Evolutionary conservation across 2,329 filamentous ascomycete species (phyloP).

Genomic region (Colletotrichum coccodes): DNA sequence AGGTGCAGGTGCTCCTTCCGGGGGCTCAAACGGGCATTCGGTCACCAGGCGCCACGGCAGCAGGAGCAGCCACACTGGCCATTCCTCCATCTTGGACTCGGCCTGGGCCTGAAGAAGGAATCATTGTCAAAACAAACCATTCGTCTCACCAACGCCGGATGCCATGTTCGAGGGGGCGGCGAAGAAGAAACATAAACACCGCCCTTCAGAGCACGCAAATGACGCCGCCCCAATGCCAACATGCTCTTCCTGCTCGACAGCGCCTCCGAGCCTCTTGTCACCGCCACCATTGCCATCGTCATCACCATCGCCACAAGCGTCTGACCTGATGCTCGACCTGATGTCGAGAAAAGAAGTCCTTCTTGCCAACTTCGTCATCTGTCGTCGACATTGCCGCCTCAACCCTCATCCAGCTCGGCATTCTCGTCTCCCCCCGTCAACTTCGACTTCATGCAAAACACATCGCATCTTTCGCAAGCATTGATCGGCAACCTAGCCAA

Average conservation of each 20-base stretch:
- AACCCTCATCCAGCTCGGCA: not conserved
- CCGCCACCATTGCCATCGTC: not conserved
- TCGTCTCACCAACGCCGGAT: not conserved
- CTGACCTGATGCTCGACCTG: not conserved
- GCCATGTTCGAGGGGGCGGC: not conserved
- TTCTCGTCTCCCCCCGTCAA: not conserved
- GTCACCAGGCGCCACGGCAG: not conserved
- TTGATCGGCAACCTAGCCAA: not conserved
- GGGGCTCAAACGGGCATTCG: not conserved
- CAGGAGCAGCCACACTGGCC: not conserved
- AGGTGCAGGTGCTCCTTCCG: not conserved
- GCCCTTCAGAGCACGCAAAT: conserved; percentile 8
- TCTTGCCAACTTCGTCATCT: not conserved
- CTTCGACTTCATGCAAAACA: not conserved
- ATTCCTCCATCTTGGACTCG: not conserved
- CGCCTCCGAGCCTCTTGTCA: not conserved
- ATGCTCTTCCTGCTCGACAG: conserved; percentile 4
- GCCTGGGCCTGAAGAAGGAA: conserved; percentile 10
- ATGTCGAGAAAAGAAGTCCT: not conserved
- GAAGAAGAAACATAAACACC: conserved; percentile 10
- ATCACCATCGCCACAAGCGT: not conserved
- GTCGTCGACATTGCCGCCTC: not conserved
- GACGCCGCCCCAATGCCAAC: conserved; percentile 5
- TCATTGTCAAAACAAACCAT: conserved; percentile 19
- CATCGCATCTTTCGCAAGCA: not conserved